Evolutionary conservation across 441 rosid species (phyloP).

Genomic region (Populus hybrid): DNA sequence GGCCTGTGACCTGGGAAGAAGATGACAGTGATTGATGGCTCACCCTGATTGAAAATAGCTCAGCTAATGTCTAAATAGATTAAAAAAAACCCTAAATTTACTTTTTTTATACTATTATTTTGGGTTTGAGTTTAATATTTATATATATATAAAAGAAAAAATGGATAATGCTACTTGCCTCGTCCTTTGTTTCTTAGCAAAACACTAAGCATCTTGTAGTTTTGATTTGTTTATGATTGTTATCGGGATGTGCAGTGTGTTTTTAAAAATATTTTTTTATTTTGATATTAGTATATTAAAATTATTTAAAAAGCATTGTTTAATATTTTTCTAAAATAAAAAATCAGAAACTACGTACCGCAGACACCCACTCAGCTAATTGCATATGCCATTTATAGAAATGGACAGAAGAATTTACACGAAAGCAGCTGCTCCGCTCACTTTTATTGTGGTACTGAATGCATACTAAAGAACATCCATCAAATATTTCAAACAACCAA

Average conservation of each 20-base stretch:
- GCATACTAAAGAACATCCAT: neutral
- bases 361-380: neutral
- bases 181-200: neutral
- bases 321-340: too few species aligned
- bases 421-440: neutral
- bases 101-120: too few species aligned
- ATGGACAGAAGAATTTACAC: neutral
- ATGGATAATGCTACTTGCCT: neutral
- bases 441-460: neutral
- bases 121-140: too few species aligned
- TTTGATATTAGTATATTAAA: too few species aligned
- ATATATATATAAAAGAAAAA: too few species aligned
- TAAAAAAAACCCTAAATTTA: too few species aligned
- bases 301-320: too few species aligned
- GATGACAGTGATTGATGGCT: neutral
- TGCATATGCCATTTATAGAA: neutral
- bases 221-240: neutral
- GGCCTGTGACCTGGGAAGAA: neutral
- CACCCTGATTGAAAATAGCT: neutral
- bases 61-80: neutral
- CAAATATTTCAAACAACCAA: neutral
- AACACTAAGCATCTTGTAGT: neutral
- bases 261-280: too few species aligned
- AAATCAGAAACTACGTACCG: too few species aligned
- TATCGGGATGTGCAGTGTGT: too few species aligned